Percentiles rank a stretch among this genome's conserved stretches.
Evolutionary conservation across 495 filamentous ascomycete species (phyloP).

Genomic region (Xylaria acuta): DNA sequence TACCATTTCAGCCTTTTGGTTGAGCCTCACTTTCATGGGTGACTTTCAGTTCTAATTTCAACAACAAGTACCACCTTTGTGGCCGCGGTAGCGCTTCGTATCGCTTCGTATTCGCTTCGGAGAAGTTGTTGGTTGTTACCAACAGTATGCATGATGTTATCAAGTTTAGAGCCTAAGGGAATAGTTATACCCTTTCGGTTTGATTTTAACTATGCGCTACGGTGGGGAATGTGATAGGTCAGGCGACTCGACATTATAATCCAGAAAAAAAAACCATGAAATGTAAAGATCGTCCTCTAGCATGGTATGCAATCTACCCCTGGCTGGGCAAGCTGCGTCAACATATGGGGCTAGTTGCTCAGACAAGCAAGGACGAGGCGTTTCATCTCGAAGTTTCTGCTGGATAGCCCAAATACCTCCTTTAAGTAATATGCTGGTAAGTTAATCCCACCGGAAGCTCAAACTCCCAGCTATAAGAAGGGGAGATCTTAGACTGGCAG

Average conservation of each 20-base stretch:
- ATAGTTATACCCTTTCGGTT: constrained; percentile 22
- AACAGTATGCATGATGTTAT: not conserved
- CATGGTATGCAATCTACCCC: constrained; percentile 36
- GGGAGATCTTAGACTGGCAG: not conserved
- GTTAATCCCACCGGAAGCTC: not conserved
- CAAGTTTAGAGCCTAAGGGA: not conserved
- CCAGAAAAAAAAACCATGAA: constrained; percentile 20
- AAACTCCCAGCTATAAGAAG: constrained; percentile 8
- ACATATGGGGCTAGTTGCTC: constrained; percentile 25
- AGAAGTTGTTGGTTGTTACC: not conserved
- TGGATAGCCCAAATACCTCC: not conserved
- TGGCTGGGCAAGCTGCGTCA: constrained; percentile 37
- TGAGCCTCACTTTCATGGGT: constrained; percentile 9
- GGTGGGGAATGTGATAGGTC: constrained; percentile 39
- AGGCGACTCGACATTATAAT: constrained; percentile 26
- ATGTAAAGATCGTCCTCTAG: constrained; percentile 32
- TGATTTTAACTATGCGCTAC: constrained; percentile 14
- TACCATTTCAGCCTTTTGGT: constrained; percentile 13
- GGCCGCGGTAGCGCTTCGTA: not conserved
- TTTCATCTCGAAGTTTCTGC: constrained; percentile 4
- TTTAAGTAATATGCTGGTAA: constrained; percentile 14
- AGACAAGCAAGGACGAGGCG: constrained; percentile 25
- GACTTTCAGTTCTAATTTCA: not conserved
- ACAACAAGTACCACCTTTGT: not conserved
- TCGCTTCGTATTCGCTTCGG: constrained; percentile 1